Base-by-base conservation (phyloP, 495 filamentous ascomycete genomes). In the Penicillium malachiteum region DNA sequence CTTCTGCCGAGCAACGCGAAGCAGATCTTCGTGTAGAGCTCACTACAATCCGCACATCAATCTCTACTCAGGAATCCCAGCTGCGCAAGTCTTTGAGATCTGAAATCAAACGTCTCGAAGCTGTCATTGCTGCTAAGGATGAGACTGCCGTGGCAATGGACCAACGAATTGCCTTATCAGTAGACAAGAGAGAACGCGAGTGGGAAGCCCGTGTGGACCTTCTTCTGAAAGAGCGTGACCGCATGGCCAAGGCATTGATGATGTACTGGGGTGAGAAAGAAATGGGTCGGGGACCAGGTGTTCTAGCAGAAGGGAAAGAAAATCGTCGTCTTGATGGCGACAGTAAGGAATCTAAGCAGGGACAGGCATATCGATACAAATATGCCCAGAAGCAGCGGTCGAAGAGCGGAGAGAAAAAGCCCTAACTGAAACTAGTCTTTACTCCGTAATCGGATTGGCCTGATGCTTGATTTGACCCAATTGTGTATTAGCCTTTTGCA, bases 211-310 rank as follows among this genome's bases (percentile, higher is more conserved):
- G 79, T 10, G 65, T 78, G 10, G 73, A 82, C 44, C 56, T 84
- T 7, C 58, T 83, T 7, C 81, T 87, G 42, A 76, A 76, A 55
- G 83, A 87, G 52, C 71, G 81, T 35, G 80, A 79, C 32, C 77
- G 73, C 41, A 76, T 83, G 75, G 77, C 74, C 12, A 79, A 74
- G 50, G 78, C 72, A 12, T 66, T 82, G 50, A 66, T 82, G 69
- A 71, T 65, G 71, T 62, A 54, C 3, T 80, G 78, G 78, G 78
- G 78, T 1, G 76, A 78, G 60, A 78, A 81, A 51, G 79, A 82
- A 38, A 41, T 76, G 52, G 74, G 71, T 10, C 55, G 43, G 10
- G 63, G 65, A 1, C 49, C 63, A 5, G 57, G 58, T 4, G 26
- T 46, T 11, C 16, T 67, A 7, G 47, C 57, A 17, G 63, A 67